Base-by-base conservation (phyloP, 2,329 filamentous ascomycete species). In the Fusarium sp. region DNA sequence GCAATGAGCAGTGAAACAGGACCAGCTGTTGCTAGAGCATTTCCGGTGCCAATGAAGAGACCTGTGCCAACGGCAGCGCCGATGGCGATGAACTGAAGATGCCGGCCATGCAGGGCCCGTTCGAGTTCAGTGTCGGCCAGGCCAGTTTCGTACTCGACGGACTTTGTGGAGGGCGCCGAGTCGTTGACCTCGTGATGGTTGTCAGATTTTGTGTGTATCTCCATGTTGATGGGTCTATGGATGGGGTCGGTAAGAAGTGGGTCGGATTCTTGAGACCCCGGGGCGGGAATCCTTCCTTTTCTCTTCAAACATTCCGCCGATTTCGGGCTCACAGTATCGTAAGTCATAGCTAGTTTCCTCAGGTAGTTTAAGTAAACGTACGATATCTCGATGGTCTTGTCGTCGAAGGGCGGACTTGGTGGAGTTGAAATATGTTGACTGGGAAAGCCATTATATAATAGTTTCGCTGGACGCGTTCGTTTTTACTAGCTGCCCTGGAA, bases 51-150 rank as follows among this genome's bases (percentile, higher is more conserved):
- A 58, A 89, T 81, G 72, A 89, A 89, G 19, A 89, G 80, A 66
- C 86, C 86, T 4, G 86, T 89, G 52, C 86, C 86, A 62, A 89
- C 88, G 22, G 83, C 85, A 59, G 83, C 83, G 40, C 61, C 61
- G n/a, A 64, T 60, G 4, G 61, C 61, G 5, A 88, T 75, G 73
- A 88, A 86, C 65, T 88, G 85, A 44, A 88, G 85, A 64, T 88
- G 85, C 28, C 85, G 79, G 68, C 81, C 84, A 76, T 87, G 86
- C 51, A 87, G 78, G 13, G 84, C 84, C 53, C 85, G 80, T 70
- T 83, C 74, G 4, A 86, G 78, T 67, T 85, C 82, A 42, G 78
- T 75, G 24, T 77, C 64, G 36, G 79, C 69, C 12, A 67, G 53
- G 13, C 76, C 74, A 19, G 82, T 75, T 44, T 74, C 76, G 58